Base-by-base conservation (phyloP, 2,329 filamentous ascomycete genomes). In the Coccinonectria pachysandricola region DNA sequence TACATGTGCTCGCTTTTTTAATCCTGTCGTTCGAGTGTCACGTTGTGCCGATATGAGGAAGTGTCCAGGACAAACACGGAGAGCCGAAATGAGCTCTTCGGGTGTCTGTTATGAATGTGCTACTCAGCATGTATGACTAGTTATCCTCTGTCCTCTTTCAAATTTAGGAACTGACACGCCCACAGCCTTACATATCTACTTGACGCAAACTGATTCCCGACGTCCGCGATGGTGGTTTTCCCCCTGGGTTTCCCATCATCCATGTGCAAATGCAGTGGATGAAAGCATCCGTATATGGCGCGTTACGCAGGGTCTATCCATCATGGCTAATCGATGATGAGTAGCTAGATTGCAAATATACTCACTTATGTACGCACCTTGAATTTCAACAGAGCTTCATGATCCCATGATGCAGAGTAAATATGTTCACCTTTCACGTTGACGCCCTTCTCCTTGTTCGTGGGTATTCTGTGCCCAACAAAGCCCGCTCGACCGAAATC, bases 241-340 rank as follows among this genome's bases (percentile, higher is more conserved):
- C 26, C 14, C 9, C 13, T 4, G 19, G 26, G 26, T 28, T 28
- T 28, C 26, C 26, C 26, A 28, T 23, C 23, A n/a, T 28, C 11
- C 21, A 12, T 23, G 9, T 19, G 21, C 21, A 23, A 28, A 28
- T 23, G 15, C 20, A 23, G 20, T 28, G 19, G 26, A 18, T 22
- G 17, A 2, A 14, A 7, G 12, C 19, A 13, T 15, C 16, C 9
- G 14, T 15, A n/a, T n/a, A n/a, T n/a, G n/a, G n/a, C n/a, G n/a
- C n/a, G n/a, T n/a, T n/a, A n/a, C n/a, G n/a, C n/a, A n/a, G n/a
- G n/a, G n/a, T n/a, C n/a, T n/a, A n/a, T n/a, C n/a, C n/a, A n/a
- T n/a, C n/a, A n/a, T n/a, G n/a, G 21, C 14, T 15, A 6, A 16
- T n/a, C 9, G 16, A 16, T n/a, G 16, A 23, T 16, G 14, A 23